phyloP scores from a whole-genome alignment of 371 early-diverging fungal species.

The Apophysomyces sp. region DNA sequence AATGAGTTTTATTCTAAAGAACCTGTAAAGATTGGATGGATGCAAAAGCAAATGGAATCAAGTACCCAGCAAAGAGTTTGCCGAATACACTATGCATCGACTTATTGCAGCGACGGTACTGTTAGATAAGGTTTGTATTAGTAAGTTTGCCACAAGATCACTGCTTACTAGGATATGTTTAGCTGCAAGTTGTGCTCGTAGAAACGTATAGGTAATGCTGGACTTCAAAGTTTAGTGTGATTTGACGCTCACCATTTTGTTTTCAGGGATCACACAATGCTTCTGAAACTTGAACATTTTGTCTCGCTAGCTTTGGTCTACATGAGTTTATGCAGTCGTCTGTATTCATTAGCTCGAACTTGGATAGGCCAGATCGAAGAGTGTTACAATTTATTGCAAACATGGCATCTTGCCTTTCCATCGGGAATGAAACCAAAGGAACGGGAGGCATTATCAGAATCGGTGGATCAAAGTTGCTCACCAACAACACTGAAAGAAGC shows the following conservation, averaged over 20 bases:
- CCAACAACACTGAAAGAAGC: background rate
- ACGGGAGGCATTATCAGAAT: background rate
- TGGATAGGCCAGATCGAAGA: slow-evolving; percentile 34
- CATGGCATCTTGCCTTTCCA: slow-evolving; percentile 35
- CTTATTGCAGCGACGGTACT: slow-evolving; percentile 31
- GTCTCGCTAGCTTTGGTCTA: slow-evolving; percentile 31
- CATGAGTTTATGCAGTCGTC: slow-evolving; percentile 37
- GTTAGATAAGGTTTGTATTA: slow-evolving; percentile 30
- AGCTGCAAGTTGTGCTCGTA: slow-evolving; percentile 26
- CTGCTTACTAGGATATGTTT: background rate
- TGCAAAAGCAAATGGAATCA: slow-evolving; percentile 27
- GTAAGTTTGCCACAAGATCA: background rate
- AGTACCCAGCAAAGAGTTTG: slow-evolving; percentile 37
- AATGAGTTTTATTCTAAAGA: background rate
- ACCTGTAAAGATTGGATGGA: slow-evolving; percentile 17
- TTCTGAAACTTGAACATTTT: slow-evolving; percentile 37
- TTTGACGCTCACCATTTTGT: background rate
- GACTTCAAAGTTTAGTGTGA: too few relatives aligned
- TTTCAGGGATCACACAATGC: slow-evolving; percentile 29
- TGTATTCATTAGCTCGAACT: slow-evolving; percentile 22
- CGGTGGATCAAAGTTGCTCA: slow-evolving; percentile 6
- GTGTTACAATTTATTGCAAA: slow-evolving; percentile 30
- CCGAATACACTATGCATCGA: slow-evolving; percentile 40
- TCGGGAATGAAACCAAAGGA: slow-evolving; percentile 31
- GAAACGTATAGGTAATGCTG: slow-evolving; percentile 25